phyloP scores from a whole-genome alignment of 169 alveolate species.

The Ichthyophthirius multifiliis region DNA sequence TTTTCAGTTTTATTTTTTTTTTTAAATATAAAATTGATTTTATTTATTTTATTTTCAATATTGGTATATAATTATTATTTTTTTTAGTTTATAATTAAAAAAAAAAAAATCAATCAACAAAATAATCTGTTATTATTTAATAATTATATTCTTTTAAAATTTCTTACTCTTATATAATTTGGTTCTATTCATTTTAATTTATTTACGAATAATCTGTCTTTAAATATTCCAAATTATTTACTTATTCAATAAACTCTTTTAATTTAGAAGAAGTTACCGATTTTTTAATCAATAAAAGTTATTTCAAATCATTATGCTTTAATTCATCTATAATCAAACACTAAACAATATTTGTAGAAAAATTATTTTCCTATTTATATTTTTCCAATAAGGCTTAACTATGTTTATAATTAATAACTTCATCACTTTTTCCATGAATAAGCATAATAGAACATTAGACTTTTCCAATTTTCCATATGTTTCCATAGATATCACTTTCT shows the following conservation, averaged over 20 bases:
- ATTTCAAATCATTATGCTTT: constrained; percentile 5
- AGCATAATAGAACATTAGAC: constrained; percentile 28
- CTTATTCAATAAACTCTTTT: background rate
- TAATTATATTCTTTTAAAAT: too few relatives aligned
- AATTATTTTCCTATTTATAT: background rate
- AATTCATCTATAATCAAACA: background rate
- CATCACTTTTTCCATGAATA: constrained; percentile 45
- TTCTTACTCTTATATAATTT: too few relatives aligned
- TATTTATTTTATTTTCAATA: too few relatives aligned
- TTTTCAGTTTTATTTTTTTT: too few relatives aligned
- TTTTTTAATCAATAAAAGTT: background rate
- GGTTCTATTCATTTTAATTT: too few relatives aligned
- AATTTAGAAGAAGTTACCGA: background rate
- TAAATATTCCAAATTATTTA: too few relatives aligned
- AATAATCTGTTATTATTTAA: too few relatives aligned
- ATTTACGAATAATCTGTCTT: too few relatives aligned
- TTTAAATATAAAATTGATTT: too few relatives aligned
- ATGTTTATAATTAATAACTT: constrained; percentile 18
- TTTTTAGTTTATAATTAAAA: too few relatives aligned
- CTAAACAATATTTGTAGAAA: background rate
- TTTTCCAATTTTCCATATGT: constrained; percentile 6
- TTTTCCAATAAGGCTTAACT: background rate
- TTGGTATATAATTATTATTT: too few relatives aligned
- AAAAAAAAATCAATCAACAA: too few relatives aligned
- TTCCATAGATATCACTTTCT: constrained; percentile 14